Conservation (phyloP, 305 asterid genomes). For the Salvia sclarea region DNA sequence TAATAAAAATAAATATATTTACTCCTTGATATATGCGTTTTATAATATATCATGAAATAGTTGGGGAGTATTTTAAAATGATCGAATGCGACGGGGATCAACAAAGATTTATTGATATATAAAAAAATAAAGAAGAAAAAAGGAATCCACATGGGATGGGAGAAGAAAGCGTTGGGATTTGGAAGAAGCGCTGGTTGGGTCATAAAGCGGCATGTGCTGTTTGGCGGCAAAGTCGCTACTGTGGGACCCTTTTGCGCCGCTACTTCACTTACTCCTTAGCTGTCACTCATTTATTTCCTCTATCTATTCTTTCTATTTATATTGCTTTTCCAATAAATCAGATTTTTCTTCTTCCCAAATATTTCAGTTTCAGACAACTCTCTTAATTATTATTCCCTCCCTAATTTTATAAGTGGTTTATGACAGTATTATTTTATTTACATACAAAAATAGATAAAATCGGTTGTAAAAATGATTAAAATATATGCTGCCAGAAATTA, state of each 20-base stretch:
- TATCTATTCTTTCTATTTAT: background rate
- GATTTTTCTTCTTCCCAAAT: background rate
- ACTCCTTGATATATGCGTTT: too few species aligned
- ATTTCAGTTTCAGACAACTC: background rate
- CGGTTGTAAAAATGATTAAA: too few species aligned
- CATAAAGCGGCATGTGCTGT: constrained; percentile 42
- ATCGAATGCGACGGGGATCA: too few species aligned
- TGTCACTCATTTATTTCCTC: constrained; percentile 32
- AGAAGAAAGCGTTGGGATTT: background rate
- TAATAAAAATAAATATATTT: too few species aligned
- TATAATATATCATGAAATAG: too few species aligned
- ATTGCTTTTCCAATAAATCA: background rate
- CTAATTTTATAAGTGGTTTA: too few species aligned
- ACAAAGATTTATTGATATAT: background rate
- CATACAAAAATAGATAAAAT: too few species aligned
- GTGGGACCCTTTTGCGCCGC: constrained; percentile 49
- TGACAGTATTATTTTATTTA: too few species aligned
- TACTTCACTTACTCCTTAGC: constrained; percentile 44
- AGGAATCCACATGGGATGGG: constrained; percentile 1
- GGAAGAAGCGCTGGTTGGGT: constrained; percentile 23
- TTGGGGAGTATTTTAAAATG: too few species aligned
- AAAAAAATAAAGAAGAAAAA: background rate
- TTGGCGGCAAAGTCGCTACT: constrained; percentile 52
- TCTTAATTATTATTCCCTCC: too few species aligned
- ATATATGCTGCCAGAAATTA: too few species aligned